Percentiles rank a stretch among this genome's conserved stretches.
phyloP scores from a whole-genome alignment of 257 asterid species.

The Solanum etuberosum region DNA sequence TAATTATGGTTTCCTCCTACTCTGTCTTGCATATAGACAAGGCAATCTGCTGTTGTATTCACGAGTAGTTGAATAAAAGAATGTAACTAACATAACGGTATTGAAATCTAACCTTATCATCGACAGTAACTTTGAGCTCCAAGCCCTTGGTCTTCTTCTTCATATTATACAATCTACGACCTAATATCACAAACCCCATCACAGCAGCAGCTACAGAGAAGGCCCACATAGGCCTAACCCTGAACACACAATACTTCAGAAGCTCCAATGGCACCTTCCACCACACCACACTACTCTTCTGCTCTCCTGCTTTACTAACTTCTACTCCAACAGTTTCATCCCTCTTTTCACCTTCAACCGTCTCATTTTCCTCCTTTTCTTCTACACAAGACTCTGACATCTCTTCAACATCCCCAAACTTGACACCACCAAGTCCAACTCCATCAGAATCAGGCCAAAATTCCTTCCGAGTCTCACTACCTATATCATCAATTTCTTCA shows the following conservation, averaged over 20 bases:
- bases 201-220: slow-evolving; percentile 79
- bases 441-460: slow-evolving; percentile 16
- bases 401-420: not conserved
- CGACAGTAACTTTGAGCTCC: slow-evolving; percentile 66
- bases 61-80: not conserved
- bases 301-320: slow-evolving; percentile 19
- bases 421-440: slow-evolving; percentile 14
- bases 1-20: not conserved
- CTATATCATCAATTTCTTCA: slow-evolving; percentile 22
- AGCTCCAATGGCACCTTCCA: slow-evolving; percentile 94
- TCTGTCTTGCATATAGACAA: not conserved
- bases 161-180: slow-evolving; percentile 69
- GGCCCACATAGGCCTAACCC: slow-evolving; percentile 72
- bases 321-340: slow-evolving; percentile 13
- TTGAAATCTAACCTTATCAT: slow-evolving; percentile 62
- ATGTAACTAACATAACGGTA: not conserved
- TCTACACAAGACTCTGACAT: slow-evolving; percentile 1
- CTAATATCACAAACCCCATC: slow-evolving; percentile 74
- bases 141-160: slow-evolving; percentile 58
- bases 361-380: slow-evolving; percentile 10
- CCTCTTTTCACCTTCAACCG: slow-evolving; percentile 12
- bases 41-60: not conserved
- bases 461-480: slow-evolving; percentile 10
- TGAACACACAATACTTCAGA: slow-evolving; percentile 45
- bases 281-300: slow-evolving; percentile 49